Conservation (phyloP, 2,329 filamentous ascomycete genomes). For the Dactylellina drechsleri region DNA sequence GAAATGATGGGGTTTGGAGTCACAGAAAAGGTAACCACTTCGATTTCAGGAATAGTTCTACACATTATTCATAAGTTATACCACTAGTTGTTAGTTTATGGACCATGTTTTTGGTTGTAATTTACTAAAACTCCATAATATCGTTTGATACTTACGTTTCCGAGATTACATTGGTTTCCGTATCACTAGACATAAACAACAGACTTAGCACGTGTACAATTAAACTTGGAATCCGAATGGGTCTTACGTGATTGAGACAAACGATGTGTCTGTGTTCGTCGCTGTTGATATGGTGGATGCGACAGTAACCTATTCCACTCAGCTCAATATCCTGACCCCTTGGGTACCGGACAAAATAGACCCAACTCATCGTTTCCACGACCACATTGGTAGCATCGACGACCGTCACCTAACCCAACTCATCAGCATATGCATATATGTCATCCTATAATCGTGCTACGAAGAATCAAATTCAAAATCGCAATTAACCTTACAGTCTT, state of each 20-base stretch:
- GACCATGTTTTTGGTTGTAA: too few species aligned
- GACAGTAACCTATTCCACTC: not conserved
- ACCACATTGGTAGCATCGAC: conserved; percentile 8
- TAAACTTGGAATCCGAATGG: not conserved
- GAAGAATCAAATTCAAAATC: too few species aligned
- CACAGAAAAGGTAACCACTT: conserved; percentile 9
- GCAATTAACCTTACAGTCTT: conserved; percentile 1
- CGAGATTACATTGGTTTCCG: not conserved
- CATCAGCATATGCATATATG: too few species aligned
- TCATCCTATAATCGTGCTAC: too few species aligned
- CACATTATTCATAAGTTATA: not conserved
- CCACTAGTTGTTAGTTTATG: not conserved
- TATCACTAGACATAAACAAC: not conserved
- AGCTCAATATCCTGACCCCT: not conserved
- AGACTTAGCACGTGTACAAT: not conserved
- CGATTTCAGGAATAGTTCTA: conserved; percentile 8
- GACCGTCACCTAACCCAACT: conserved; percentile 2
- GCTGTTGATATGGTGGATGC: conserved; percentile 1
- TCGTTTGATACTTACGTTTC: not conserved
- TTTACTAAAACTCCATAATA: not conserved
- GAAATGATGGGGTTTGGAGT: conserved; percentile 16
- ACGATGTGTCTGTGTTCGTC: conserved; percentile 6
- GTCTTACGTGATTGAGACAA: conserved; percentile 10
- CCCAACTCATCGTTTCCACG: not conserved
- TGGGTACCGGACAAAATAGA: too few species aligned